Evolutionary conservation across 129 eudicot species (phyloP), one percentile per base, ranked within the genome.

Genomic region (Solidago caesia): DNA sequence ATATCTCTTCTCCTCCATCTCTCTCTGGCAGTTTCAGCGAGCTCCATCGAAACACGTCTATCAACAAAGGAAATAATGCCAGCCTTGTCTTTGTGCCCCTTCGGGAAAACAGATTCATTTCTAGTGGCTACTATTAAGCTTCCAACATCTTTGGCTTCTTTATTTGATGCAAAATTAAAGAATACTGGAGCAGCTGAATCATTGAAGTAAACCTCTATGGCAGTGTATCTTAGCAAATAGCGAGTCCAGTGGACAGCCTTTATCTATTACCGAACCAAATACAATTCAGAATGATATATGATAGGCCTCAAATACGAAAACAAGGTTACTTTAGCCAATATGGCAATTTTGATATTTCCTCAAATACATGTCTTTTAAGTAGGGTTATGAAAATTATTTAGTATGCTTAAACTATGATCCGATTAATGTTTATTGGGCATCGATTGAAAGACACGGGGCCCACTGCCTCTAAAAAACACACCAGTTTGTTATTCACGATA

Each of bases 221-320:
- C 99, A 58, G 97, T 85, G 87, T 95, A 91, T 82, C 97, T 85
- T 63, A 95, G 92, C 87, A 95, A 84, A 77, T 89, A 91, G 26
- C 99, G 88, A 77, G 96, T 95, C 99, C 97, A 95, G 68, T 95
- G 97, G 67, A 95, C 99, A 79, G 92, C 94, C 80, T 91, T 95
- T 78, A 95, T 82, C 99, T 95, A 64, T 64, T 68, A 80, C 44
- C 80, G 70, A 9, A 70, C 51, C 72, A 61, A 60, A 77, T 55
- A 72, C 29, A 76, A 26, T 57, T 63, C 42, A 62, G 14, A 61
- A 33, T 2, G 15, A 56, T 5, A 53, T n/a, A 56, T 15, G 29
- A 56, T 15, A 2, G 61, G 61, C 61, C 58, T 56, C 61, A 56
- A 56, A 56, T n/a, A n/a, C 15, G 8, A n/a, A 6, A 4, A 53